These are phyloP conservation scores for Wickerhamiella australiensis DNA, from an alignment of 805 yeast genomes.

Conservation along the genomic window DNA sequence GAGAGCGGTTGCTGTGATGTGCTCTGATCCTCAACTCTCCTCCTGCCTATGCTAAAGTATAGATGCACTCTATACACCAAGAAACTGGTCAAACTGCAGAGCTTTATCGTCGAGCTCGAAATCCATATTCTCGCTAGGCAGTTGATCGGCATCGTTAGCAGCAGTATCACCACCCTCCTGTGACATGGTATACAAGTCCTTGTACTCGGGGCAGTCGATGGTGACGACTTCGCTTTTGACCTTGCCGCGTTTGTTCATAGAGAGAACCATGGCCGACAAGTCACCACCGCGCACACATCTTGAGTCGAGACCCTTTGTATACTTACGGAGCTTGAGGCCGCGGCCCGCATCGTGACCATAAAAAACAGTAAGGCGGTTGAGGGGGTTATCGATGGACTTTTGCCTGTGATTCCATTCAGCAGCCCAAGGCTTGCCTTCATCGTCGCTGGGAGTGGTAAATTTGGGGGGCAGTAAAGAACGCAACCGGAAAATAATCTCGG, in stretches of 20 bases:
- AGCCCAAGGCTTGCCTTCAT: constrained; percentile 42
- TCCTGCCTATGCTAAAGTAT: no score
- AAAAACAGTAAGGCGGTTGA: constrained; percentile 36
- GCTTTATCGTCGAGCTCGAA: neutral
- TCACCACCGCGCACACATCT: constrained; percentile 69
- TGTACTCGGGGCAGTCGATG: constrained; percentile 20
- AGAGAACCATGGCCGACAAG: constrained; percentile 49
- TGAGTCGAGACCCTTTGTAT: constrained; percentile 68
- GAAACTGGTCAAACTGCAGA: neutral
- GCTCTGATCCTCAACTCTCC: no score
- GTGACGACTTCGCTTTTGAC: constrained; percentile 24
- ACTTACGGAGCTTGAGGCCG: constrained; percentile 55
- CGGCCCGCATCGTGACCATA: constrained; percentile 85
- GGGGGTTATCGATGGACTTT: constrained; percentile 17
- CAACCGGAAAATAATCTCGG: constrained; percentile 54
- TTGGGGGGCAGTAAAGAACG: constrained; percentile 55
- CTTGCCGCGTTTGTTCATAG: constrained; percentile 21
- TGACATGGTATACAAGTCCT: neutral
- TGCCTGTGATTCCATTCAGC: constrained; percentile 42
- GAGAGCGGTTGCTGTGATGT: no score
- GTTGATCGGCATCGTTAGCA: neutral
- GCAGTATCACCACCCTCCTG: neutral
- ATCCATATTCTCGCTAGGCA: neutral
- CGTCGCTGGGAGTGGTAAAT: constrained; percentile 41
- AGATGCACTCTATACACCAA: neutral